These are phyloP conservation scores for Brassica cretica DNA, from an alignment of 345 rosid genomes.

Conservation along the genomic window DNA sequence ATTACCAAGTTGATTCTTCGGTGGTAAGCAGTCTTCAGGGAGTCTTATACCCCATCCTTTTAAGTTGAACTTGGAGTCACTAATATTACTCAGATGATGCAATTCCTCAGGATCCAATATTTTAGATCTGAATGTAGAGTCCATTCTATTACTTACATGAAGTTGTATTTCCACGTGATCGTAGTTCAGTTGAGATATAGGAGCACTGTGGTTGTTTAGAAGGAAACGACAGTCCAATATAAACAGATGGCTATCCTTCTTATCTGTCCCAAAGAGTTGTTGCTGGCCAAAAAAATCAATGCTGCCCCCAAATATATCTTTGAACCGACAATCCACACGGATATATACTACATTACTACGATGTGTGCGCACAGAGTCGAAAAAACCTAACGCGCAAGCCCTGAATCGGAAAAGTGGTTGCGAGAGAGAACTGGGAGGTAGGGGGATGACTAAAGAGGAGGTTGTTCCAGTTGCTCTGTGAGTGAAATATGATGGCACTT, in stretches of 20 bases:
- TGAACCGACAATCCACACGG: slow-evolving; percentile 1
- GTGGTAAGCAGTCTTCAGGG: background rate
- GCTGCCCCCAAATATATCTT: background rate
- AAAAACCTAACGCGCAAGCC: background rate
- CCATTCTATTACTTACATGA: background rate
- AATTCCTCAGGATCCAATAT: background rate
- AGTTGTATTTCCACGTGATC: background rate
- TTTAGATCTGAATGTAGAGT: background rate
- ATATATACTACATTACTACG: background rate
- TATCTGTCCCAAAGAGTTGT: background rate
- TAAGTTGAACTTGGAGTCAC: background rate
- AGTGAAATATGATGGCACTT: slow-evolving; percentile 19
- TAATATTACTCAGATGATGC: background rate
- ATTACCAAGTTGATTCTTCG: no score
- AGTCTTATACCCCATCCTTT: background rate
- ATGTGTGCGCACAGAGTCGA: background rate
- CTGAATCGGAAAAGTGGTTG: background rate
- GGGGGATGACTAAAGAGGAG: background rate
- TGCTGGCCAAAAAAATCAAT: background rate
- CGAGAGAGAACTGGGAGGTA: background rate
- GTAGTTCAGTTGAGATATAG: no score
- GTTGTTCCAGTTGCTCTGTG: background rate
- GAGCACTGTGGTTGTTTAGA: no score
- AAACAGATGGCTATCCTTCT: background rate
- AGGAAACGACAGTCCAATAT: no score